These are phyloP conservation scores for Leishmania gerbilli DNA, from an alignment of 208 protist genomes.

Conservation along the genomic window DNA sequence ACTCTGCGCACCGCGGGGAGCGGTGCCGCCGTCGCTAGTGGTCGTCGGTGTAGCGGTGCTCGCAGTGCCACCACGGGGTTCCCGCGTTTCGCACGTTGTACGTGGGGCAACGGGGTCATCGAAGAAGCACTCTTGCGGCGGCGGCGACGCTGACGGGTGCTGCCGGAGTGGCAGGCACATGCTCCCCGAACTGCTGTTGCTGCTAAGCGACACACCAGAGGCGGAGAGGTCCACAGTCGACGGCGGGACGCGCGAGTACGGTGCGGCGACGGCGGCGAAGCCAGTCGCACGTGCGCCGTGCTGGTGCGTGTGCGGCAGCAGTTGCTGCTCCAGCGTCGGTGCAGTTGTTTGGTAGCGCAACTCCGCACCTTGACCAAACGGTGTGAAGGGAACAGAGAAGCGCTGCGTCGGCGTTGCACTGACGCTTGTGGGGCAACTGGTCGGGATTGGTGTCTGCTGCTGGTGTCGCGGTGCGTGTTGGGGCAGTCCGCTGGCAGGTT, in stretches of 20 bases:
- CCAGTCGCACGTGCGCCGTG: not conserved
- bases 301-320: not conserved
- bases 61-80: not conserved
- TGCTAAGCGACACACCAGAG: conserved; percentile 6
- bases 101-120: not conserved
- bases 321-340: not conserved
- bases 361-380: not conserved
- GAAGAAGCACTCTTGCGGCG: conserved; percentile 19
- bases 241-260: not conserved
- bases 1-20: conserved; percentile 1
- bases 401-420: not conserved
- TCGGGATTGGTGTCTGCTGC: not conserved
- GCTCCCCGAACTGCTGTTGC: not conserved
- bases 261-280: not conserved
- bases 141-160: not conserved
- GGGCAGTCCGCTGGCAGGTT: not conserved
- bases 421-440: not conserved
- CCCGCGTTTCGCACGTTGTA: not conserved
- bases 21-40: not conserved
- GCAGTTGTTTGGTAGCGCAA: not conserved
- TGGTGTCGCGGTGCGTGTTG: not conserved
- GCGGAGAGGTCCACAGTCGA: not conserved
- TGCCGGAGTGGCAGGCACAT: not conserved
- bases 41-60: not conserved
- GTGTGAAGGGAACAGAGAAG: not conserved